These are phyloP conservation scores for Phytopythium vexans DNA, from an alignment of 352 stramenopile genomes.

Conservation along the genomic window DNA sequence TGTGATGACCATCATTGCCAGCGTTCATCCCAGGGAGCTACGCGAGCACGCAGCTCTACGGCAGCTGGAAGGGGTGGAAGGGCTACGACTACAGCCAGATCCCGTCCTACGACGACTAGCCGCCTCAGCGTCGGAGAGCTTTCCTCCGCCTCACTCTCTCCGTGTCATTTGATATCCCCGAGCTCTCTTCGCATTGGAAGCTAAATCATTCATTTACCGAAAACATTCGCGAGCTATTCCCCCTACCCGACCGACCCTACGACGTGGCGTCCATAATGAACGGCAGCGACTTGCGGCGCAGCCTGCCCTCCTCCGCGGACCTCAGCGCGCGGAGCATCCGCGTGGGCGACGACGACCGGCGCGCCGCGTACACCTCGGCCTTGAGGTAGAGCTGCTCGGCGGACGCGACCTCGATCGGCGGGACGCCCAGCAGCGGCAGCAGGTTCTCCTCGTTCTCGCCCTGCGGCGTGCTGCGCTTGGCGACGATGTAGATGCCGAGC, in stretches of 20 bases:
- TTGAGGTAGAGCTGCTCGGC: slow-evolving; percentile 47
- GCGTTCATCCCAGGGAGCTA: slow-evolving; percentile 85
- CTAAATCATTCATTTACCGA: too few species aligned
- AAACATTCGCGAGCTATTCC: too few species aligned
- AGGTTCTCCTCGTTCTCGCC: slow-evolving; percentile 56
- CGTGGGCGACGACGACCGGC: slow-evolving; percentile 22
- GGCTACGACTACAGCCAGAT: slow-evolving; percentile 84
- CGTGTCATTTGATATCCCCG: too few species aligned
- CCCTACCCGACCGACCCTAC: slow-evolving; percentile 1
- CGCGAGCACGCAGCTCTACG: slow-evolving; percentile 74
- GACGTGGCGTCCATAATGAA: slow-evolving; percentile 4
- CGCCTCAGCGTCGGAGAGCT: too few species aligned
- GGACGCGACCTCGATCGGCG: slow-evolving; percentile 35
- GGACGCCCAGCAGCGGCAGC: slow-evolving; percentile 46
- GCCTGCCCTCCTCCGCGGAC: slow-evolving; percentile 7
- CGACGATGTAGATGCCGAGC: slow-evolving; percentile 67
- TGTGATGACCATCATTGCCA: slow-evolving; percentile 8
- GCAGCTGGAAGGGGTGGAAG: slow-evolving; percentile 79
- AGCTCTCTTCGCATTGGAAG: too few species aligned
- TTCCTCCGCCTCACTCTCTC: too few species aligned
- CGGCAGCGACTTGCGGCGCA: slow-evolving; percentile 37
- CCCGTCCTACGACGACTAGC: slow-evolving; percentile 78
- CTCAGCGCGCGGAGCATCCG: slow-evolving; percentile 14
- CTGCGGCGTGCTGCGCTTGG: slow-evolving; percentile 40
- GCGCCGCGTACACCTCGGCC: slow-evolving; percentile 40